Base-by-base conservation (phyloP, 331 rosid genomes). In the Phaseolus coccineus region DNA sequence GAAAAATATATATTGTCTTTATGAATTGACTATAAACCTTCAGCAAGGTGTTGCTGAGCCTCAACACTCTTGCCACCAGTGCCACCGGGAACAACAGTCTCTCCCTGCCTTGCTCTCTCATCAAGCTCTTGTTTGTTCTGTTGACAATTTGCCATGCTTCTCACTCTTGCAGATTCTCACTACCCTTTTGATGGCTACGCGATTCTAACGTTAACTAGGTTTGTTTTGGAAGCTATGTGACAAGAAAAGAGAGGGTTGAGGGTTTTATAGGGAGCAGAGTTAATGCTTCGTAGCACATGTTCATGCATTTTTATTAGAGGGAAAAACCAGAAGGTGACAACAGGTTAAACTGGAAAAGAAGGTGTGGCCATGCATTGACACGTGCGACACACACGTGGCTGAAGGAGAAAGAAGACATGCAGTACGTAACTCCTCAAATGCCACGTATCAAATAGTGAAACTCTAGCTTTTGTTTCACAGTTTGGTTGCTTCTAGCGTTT, bases 21-120 rank as follows among this genome's bases (percentile, higher is more conserved):
- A 15, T 63, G 39, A 8, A 24, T 1, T 42, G 2, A 27, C 64
- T 2, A 48, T 39, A 52, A 62, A 84, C 97, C 98, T 89, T 94
- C 91, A 55, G 94, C 94, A 47, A 89, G 93, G 58, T 87, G 94
- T 47, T 88, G 85, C 78, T 91, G 96, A 73, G 97, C 97, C 28
- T 94, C 89, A 16, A 94, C 86, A 87, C 84, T 90, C 80, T 91
- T 87, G 59, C 97, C 96, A 56, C 94, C 93, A 3, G 94, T 87
- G 48, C 98, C 98, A 31, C 97, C 89, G 2, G 91, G 94, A 40
- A 91, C 87, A 4, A 91, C 96, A 2, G 92, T 90, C 72, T 90
- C 93, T 11, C 97, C 93, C 0, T 89, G 90, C 76, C 52, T 85
- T 0, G 96, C 97, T 81, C 53, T 90, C 0, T 83, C 84, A 22